Conservation (phyloP, 768 basidiomycete genomes). For the Lepiota brunneoincarnata region DNA sequence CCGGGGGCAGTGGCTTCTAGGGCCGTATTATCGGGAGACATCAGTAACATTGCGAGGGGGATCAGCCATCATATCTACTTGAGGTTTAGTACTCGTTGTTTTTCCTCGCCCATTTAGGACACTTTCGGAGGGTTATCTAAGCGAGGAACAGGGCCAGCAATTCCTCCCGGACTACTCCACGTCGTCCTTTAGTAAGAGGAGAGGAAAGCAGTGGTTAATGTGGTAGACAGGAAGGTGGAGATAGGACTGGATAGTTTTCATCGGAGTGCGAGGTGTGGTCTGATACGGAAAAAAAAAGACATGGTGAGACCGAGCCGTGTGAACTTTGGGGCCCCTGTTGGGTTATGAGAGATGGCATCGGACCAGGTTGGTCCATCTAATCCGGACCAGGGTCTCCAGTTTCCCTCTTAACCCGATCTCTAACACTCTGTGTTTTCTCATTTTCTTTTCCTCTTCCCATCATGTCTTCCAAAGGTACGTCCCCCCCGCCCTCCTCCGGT, state of each 20-base stretch:
- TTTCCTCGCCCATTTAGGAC: no score
- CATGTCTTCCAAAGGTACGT: slow-evolving; percentile 47
- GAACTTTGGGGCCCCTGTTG: slow-evolving; percentile 29
- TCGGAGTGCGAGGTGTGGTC: no score
- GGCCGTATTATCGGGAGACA: no score
- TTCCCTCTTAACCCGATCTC: slow-evolving; percentile 19
- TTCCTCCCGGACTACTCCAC: no score
- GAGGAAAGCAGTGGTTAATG: no score
- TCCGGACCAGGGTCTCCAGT: slow-evolving; percentile 14
- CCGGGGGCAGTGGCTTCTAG: no score
- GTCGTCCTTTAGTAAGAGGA: no score
- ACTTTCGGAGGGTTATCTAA: not conserved
- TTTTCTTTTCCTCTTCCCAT: slow-evolving; percentile 22
- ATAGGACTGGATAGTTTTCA: no score
- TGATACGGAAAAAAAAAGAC: not conserved
- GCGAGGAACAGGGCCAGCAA: not conserved
- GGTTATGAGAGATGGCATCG: slow-evolving; percentile 14
- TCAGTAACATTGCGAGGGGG: no score
- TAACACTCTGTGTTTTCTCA: slow-evolving; percentile 14
- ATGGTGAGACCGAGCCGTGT: slow-evolving; percentile 18
- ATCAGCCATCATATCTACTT: no score
- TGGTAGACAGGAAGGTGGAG: no score
- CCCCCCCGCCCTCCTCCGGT: slow-evolving; percentile 2
- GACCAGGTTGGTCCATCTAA: slow-evolving; percentile 18
- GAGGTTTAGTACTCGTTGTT: no score